Evolutionary conservation across 306 rosid genomes (phyloP).

Genomic region (Chamaecrista fasciculata): DNA sequence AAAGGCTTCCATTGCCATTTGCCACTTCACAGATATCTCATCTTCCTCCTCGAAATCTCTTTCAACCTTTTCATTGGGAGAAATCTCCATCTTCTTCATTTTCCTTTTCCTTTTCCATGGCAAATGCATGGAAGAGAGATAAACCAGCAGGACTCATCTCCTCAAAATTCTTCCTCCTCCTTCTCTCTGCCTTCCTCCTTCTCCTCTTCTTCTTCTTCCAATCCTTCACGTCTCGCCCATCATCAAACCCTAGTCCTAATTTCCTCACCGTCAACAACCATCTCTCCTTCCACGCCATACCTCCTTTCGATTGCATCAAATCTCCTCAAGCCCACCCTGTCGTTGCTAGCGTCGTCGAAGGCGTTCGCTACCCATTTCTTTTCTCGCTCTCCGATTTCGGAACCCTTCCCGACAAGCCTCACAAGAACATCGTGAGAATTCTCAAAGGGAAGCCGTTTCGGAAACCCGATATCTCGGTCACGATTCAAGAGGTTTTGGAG

Average conservation of each 20-base stretch:
- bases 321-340: slow-evolving; percentile 81
- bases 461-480: slow-evolving; percentile 77
- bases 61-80: not conserved
- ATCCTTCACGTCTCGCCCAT: slow-evolving; percentile 35
- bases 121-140: slow-evolving; percentile 90
- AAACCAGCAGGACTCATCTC: slow-evolving; percentile 52
- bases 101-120: slow-evolving; percentile 50
- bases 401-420: slow-evolving; percentile 82
- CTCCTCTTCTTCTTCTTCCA: slow-evolving; percentile 47
- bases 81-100: not conserved
- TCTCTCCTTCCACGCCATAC: slow-evolving; percentile 40
- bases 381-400: slow-evolving; percentile 91
- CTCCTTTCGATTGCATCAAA: slow-evolving; percentile 70
- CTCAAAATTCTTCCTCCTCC: slow-evolving; percentile 42
- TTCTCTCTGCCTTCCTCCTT: slow-evolving; percentile 43
- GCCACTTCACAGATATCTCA: not conserved
- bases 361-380: slow-evolving; percentile 70
- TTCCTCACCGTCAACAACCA: slow-evolving; percentile 24
- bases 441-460: slow-evolving; percentile 84
- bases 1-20: not conserved
- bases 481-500: slow-evolving; percentile 74
- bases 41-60: not conserved
- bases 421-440: slow-evolving; percentile 75
- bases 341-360: slow-evolving; percentile 80
- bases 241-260: slow-evolving; percentile 31